phyloP scores from a whole-genome alignment of 129 eudicot genomes.

The Tagetes patula region DNA sequence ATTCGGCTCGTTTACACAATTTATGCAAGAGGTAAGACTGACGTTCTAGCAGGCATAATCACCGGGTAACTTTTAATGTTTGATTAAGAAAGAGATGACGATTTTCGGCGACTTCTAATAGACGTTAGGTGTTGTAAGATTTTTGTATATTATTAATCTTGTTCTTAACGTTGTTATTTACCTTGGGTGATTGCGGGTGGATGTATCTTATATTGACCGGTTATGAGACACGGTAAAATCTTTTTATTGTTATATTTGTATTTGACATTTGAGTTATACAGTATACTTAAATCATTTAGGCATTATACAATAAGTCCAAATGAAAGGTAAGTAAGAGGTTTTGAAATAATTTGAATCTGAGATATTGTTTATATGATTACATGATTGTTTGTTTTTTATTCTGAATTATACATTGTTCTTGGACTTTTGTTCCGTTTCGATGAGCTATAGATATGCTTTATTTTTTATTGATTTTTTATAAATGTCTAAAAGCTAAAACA shows the following conservation, averaged over 20 bases:
- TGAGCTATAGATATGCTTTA: no score
- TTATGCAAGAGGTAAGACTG: slow-evolving; percentile 81
- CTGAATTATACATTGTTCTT: no score
- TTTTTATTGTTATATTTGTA: not conserved
- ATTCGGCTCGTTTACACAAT: slow-evolving; percentile 94
- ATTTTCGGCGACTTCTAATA: slow-evolving; percentile 12
- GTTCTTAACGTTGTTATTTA: slow-evolving; percentile 13
- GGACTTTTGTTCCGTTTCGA: no score
- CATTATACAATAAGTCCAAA: not conserved
- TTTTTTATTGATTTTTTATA: no score
- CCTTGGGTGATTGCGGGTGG: not conserved
- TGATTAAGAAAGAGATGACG: slow-evolving; percentile 6
- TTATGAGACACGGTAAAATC: not conserved
- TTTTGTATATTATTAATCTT: slow-evolving; percentile 41
- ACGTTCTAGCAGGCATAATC: slow-evolving; percentile 88
- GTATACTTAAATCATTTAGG: not conserved
- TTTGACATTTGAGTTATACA: not conserved
- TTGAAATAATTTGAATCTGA: not conserved
- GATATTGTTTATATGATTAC: not conserved
- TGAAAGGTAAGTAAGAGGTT: not conserved
- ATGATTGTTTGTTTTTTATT: no score
- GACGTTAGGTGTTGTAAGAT: slow-evolving; percentile 38
- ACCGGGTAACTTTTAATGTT: slow-evolving; percentile 41
- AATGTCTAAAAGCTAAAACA: no score
- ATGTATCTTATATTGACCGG: not conserved